phyloP scores from a whole-genome alignment of 2,329 filamentous ascomycete species.

The Colletotrichum viniferum region DNA sequence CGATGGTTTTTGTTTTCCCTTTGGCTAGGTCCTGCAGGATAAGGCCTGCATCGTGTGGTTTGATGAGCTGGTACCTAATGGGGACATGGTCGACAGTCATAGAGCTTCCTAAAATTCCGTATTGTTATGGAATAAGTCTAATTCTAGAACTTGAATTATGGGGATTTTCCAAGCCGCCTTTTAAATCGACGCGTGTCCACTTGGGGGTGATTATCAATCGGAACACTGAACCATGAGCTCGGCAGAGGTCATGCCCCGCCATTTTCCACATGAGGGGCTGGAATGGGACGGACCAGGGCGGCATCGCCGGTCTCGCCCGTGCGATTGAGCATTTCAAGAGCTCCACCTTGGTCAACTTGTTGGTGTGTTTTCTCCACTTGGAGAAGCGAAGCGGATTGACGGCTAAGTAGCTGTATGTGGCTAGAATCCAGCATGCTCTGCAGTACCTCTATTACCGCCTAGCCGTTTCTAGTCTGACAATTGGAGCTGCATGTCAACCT shows the following conservation, averaged over 20 bases:
- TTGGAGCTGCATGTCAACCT: conserved; percentile 17
- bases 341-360: not conserved
- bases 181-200: not conserved
- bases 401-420: not conserved
- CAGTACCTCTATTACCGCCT: conserved; percentile 17
- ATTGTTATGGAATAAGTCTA: not conserved
- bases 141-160: not conserved
- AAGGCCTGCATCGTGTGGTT: not conserved
- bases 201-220: not conserved
- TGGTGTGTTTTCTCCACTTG: not conserved
- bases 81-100: not conserved
- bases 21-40: not conserved
- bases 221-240: not conserved
- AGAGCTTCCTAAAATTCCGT: not conserved
- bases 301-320: not conserved
- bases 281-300: not conserved
- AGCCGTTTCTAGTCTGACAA: conserved; percentile 18
- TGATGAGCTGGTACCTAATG: not conserved
- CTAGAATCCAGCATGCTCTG: not conserved
- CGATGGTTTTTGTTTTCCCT: fast-evolving
- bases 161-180: not conserved
- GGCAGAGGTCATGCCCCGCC: not conserved
- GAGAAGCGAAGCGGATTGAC: not conserved
- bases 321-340: not conserved
- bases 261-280: conserved; percentile 8